Evolutionary conservation across 164 flowering plant genomes (phyloP), one percentile per base, ranked within the genome.

Genomic region (Aristolochia californica): DNA sequence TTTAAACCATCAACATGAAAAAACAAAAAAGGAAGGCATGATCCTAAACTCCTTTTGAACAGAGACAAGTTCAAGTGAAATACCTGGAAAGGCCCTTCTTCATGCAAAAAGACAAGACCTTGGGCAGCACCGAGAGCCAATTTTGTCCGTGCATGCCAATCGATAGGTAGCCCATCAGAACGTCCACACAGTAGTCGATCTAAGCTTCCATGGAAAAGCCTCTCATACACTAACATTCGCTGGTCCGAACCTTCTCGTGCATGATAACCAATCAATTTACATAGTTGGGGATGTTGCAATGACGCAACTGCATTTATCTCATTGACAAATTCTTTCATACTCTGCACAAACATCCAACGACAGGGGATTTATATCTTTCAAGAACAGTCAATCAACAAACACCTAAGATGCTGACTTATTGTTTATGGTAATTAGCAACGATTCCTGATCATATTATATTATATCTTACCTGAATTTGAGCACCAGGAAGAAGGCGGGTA

Each of bases 31-130:
- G 4, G 12, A 45, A 2, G 12, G 50, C 0, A 2, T 47, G 18
- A 4, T 20, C 15, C 50, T n/a, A 4, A 9, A 34, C 40, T 34
- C 40, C 40, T 34, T 34, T 34, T 7, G 10, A 34, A 34, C 40
- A 34, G 40, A 34, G 10, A 34, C 15, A 55, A 34, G 24, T 48
- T 28, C 44, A 54, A 21, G 30, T 2, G 10, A 5, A 34, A 27
- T 80, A 93, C 99, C 97, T 89, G 99, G 66, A 93, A 93, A 60
- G 99, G 99, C 5, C 99, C 99, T 78, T 93, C 97, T 71, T 93
- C 99, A 55, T 93, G 99, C 76, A 93, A 72, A 75, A 87, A 93
- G 21, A 95, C 78, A 50, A 93, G 91, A 61, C 99, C 99, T 60
- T 89, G 90, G 14, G 99, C 96, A 38, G 99, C 96, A 83, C 91